Base-by-base conservation (phyloP, 441 rosid species). In the Erodium moschatum region DNA sequence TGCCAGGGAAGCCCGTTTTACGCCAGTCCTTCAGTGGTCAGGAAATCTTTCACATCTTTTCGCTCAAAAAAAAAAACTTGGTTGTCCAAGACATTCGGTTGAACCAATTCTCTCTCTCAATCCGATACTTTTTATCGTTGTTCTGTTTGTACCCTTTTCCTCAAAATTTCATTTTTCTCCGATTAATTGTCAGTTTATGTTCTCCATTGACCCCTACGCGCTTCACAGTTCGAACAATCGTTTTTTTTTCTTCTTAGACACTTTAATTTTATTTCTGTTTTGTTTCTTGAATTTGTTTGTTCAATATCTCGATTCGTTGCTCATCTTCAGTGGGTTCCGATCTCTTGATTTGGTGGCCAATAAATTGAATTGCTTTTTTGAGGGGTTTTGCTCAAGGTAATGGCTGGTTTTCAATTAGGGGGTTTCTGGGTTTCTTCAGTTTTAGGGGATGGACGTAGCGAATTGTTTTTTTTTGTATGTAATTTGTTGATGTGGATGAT, bases 391-490 rank as follows among this genome's bases (percentile, higher is more conserved):
- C 61, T 40, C 10, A 9, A 54, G 61, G 61, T 54, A 54, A 54
- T 54, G 24, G 19, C 63, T 58, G 63, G 19, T 19, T 58, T 58
- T 58, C 61, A 5, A 18, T 54, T 54, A 54, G 61, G 61, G 61
- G 15, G 16, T 54, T 54, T 54, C 6, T 15, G 61, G 61, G 61
- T 52, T 52, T 52, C 60, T 54, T 6, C 9, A 15, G 0, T 54
- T 5, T 54, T 15, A 19, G 61, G 9, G 2, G 61, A 5, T 54
- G 61, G 61, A 4, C 61, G 61, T 9, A 16, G 61, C 20, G 21
- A 15, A 54, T 54, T 54, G 61, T 52, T 54, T 54, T 18, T 54
- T 18, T 54, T 4, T 54, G 61, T 6, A 2, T 24, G 27, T 24
- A 18, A 1, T 15, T 2, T 54, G 12, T 54, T 18, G 16, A 54